Evolutionary conservation across 371 early-diverging fungal species (phyloP), one percentile per base, ranked within the genome.

Genomic region (Circinella minor): DNA sequence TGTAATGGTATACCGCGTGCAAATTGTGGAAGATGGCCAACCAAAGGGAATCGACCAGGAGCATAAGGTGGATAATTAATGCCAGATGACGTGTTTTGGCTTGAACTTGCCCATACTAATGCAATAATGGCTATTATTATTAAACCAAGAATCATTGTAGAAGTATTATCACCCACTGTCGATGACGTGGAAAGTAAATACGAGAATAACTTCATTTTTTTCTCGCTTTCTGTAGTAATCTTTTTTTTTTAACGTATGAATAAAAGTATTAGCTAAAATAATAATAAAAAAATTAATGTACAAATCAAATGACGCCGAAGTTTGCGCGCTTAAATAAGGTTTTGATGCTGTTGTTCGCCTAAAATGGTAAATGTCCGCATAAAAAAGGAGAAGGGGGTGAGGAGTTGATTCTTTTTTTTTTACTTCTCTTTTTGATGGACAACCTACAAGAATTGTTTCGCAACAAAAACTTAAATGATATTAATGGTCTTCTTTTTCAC

Each of bases 11-110:
- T 55, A 4, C 80, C 76, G 11, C 69, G 69, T 1, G 63, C 34
- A 14, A 84, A 49, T 10, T 76, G 69, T 11, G 76, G 62, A 8
- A 81, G 27, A 66, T 85, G 83, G 0, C 85, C 85, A 36, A 85
- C 10, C 4, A 82, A 27, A 8, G 85, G 85, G 6, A 82, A 43
- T 49, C 78, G 67, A 0, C 79, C 76, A 9, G 81, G 81, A 3
- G 83, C 81, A 49, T 61, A 70, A 3, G 80, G 84, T 17, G 84
- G 81, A 57, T 75, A 70, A 4, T 36, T 14, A 43, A 43, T 9
- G 43, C 43, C 3, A 6, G 11, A 43, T 43, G 43, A 6, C 15
- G 36, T 15, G 2, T 55, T 63, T 37, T 48, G 48, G 2, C 39
- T 36, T 17, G 17, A 17, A 34, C 46, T 20, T 18, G 39, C 43